A percentile compares a stretch with the other conserved stretches of the same genome.
Conservation (phyloP, 768 basidiomycete species). For the Vararia minispora region DNA sequence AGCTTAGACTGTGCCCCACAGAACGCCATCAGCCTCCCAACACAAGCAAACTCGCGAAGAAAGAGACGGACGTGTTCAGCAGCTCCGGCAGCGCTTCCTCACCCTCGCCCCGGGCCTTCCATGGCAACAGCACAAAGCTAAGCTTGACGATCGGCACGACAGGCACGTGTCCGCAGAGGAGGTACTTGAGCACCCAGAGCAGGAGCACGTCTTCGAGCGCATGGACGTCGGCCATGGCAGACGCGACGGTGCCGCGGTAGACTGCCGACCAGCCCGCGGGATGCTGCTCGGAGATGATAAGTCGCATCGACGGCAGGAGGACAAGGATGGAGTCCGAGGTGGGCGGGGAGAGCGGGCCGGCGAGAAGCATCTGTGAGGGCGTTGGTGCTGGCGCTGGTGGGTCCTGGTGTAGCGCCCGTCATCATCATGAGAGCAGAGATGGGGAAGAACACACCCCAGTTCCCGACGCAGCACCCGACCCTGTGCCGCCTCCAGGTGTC, state of each 20-base stretch:
- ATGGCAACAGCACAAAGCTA: slow-evolving; percentile 84
- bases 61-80: slow-evolving; percentile 63
- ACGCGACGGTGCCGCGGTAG: slow-evolving; percentile 62
- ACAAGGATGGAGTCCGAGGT: slow-evolving; percentile 56
- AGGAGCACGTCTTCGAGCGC: slow-evolving; percentile 72
- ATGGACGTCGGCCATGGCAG: slow-evolving; percentile 40
- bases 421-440: background rate
- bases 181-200: slow-evolving; percentile 80
- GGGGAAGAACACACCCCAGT: background rate
- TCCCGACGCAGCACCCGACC: background rate
- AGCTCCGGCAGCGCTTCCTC: slow-evolving; percentile 65
- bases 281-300: slow-evolving; percentile 78
- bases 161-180: slow-evolving; percentile 56
- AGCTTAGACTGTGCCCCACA: slow-evolving; percentile 71
- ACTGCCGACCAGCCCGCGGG: slow-evolving; percentile 63
- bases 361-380: slow-evolving; percentile 42
- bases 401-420: slow-evolving; percentile 12
- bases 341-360: slow-evolving; percentile 53
- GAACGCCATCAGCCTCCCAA: slow-evolving; percentile 1
- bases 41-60: background rate
- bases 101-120: slow-evolving; percentile 42
- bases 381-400: slow-evolving; percentile 28
- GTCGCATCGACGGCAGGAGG: slow-evolving; percentile 45
- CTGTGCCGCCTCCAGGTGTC: too few relatives aligned
- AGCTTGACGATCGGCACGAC: slow-evolving; percentile 55